Evolutionary conservation across 2,329 filamentous ascomycete species (phyloP).

Genomic region (Colletotrichum chrysophilum): DNA sequence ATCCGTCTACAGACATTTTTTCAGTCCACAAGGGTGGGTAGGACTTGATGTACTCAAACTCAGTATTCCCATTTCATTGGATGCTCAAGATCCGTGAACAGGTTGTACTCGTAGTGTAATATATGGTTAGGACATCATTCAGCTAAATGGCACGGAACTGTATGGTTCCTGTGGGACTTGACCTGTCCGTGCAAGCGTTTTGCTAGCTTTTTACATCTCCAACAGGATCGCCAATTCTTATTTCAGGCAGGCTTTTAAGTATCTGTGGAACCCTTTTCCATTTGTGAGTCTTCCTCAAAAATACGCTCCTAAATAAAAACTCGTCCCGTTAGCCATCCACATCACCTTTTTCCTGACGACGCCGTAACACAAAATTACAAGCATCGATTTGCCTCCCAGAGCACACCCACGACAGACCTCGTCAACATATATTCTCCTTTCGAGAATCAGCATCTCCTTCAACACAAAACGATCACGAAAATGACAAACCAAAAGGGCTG

Average conservation of each 20-base stretch:
- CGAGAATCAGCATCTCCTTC: not conserved
- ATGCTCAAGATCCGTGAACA: not conserved
- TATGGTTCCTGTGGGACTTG: not conserved
- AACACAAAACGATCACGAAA: not conserved
- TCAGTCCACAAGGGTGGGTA: not conserved
- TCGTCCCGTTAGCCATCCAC: not conserved
- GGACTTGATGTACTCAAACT: not conserved
- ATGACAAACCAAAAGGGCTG: not conserved
- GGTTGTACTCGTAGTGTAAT: not conserved
- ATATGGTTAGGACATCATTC: not conserved
- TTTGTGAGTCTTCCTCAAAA: not conserved
- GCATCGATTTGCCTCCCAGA: not conserved
- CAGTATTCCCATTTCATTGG: not conserved
- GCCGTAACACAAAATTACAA: not conserved
- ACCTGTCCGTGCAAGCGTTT: not conserved
- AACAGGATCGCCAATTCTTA: not conserved
- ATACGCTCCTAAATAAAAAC: not conserved
- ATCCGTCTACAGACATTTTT: not conserved
- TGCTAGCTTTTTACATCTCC: not conserved
- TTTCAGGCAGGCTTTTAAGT: not conserved
- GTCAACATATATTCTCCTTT: not conserved
- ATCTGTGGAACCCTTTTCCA: rapidly evolving
- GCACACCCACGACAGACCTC: not conserved
- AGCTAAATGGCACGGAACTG: not conserved
- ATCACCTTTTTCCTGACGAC: not conserved